These are phyloP conservation scores for Angomonas deanei DNA, from an alignment of 208 protist species.

Conservation along the genomic window DNA sequence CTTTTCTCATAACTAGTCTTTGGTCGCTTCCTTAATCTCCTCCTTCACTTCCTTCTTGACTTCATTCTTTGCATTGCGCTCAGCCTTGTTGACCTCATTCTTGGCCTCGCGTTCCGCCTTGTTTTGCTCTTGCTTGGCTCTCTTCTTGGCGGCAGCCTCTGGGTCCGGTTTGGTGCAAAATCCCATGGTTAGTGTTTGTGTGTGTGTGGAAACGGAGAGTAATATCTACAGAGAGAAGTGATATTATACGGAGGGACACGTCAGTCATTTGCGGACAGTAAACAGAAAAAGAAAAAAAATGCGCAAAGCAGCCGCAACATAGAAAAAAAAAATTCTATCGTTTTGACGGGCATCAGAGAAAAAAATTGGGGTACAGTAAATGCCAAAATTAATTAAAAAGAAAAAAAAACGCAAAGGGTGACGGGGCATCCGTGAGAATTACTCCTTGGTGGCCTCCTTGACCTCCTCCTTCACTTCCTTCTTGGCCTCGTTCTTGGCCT, in stretches of 20 bases:
- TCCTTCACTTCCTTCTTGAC: neutral
- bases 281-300: neutral
- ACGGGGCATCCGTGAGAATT: too few relatives aligned
- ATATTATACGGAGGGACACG: too few relatives aligned
- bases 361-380: too few relatives aligned
- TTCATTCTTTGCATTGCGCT: neutral
- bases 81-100: neutral
- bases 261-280: too few relatives aligned
- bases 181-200: neutral
- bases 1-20: too few relatives aligned
- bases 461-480: neutral
- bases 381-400: too few relatives aligned
- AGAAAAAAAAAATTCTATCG: too few relatives aligned
- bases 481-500: neutral
- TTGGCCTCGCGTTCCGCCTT: neutral
- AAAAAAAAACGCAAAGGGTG: too few relatives aligned
- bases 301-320: too few relatives aligned
- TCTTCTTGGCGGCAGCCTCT: neutral
- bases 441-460: neutral
- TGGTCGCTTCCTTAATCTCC: neutral
- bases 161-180: neutral
- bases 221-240: neutral
- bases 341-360: too few relatives aligned
- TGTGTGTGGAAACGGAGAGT: neutral
- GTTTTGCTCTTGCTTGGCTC: neutral